Evolutionary conservation across 2,329 filamentous ascomycete species (phyloP).

Genomic region (Epichloe coenophiala): DNA sequence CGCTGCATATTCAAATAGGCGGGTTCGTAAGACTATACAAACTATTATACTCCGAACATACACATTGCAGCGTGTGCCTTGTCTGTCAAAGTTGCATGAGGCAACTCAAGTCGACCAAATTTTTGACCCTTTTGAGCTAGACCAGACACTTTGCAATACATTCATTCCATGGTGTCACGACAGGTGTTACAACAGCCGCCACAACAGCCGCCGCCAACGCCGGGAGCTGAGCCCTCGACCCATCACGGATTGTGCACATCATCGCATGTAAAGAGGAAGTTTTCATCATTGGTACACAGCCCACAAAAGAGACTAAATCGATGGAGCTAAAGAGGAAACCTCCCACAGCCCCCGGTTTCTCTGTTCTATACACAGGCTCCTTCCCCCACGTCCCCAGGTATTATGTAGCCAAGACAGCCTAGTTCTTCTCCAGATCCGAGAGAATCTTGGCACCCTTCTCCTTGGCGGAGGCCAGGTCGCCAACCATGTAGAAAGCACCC

Average conservation of each 20-base stretch:
- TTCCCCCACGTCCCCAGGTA: conserved; percentile 20
- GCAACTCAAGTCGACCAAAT: no score
- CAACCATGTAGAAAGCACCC: conserved; percentile 95
- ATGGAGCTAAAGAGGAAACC: conserved; percentile 40
- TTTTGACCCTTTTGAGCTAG: no score
- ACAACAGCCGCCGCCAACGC: no score
- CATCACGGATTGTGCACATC: conserved; percentile 7
- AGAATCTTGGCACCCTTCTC: conserved; percentile 99
- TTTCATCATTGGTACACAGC: conserved; percentile 47
- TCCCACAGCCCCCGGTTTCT: conserved; percentile 33
- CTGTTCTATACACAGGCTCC: conserved; percentile 44
- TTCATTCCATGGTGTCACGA: no score
- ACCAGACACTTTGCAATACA: no score
- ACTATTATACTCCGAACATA: no score
- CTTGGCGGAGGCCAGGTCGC: conserved; percentile 83
- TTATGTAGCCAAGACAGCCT: conserved; percentile 25
- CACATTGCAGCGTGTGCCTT: no score
- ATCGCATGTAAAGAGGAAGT: conserved; percentile 30
- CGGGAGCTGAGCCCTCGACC: no score
- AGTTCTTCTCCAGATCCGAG: conserved; percentile 69
- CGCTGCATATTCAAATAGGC: no score
- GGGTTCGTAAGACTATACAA: background rate
- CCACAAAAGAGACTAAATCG: conserved; percentile 41
- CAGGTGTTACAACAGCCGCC: no score
- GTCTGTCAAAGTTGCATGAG: no score